Conservation (phyloP, 352 stramenopile species). For the Phytophthora ohioensis region DNA sequence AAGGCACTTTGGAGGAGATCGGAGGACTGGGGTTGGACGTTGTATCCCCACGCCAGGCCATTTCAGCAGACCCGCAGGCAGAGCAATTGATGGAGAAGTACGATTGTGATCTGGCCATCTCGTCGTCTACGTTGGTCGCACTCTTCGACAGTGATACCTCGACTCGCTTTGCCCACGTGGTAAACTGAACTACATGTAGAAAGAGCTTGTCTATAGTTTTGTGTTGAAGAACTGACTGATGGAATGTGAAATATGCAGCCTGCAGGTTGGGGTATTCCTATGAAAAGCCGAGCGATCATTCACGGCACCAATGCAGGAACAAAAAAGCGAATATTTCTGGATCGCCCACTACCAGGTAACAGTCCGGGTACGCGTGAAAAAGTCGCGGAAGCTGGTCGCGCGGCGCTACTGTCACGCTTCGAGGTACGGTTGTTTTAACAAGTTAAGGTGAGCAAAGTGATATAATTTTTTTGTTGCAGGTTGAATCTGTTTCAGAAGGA, state of each 20-base stretch:
- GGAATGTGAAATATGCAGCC: constrained; percentile 33
- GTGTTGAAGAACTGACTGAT: constrained; percentile 4
- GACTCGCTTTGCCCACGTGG: constrained; percentile 34
- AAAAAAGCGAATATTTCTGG: constrained; percentile 69
- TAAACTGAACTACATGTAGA: constrained; percentile 16
- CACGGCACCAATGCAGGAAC: constrained; percentile 20
- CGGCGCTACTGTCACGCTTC: constrained; percentile 37
- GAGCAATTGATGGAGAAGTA: constrained; percentile 71
- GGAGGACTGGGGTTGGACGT: constrained; percentile 18
- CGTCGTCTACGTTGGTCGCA: constrained; percentile 69
- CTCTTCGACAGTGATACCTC: constrained; percentile 72
- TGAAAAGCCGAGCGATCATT: constrained; percentile 62
- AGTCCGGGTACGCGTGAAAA: constrained; percentile 45
- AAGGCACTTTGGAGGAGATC: constrained; percentile 15
- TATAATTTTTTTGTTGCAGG: constrained; percentile 21
- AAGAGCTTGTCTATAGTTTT: background rate
- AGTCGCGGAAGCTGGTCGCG: constrained; percentile 34
- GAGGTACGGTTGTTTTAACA: constrained; percentile 30
- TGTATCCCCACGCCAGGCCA: constrained; percentile 36
- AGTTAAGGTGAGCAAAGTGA: background rate
- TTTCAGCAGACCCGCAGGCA: constrained; percentile 68
- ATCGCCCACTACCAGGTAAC: constrained; percentile 47
- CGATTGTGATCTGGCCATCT: constrained; percentile 77
- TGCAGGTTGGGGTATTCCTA: constrained; percentile 56
- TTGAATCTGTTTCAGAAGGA: constrained; percentile 30